These are phyloP conservation scores for Alternaria longipes DNA, from an alignment of 2,329 filamentous ascomycete genomes.

Conservation along the genomic window DNA sequence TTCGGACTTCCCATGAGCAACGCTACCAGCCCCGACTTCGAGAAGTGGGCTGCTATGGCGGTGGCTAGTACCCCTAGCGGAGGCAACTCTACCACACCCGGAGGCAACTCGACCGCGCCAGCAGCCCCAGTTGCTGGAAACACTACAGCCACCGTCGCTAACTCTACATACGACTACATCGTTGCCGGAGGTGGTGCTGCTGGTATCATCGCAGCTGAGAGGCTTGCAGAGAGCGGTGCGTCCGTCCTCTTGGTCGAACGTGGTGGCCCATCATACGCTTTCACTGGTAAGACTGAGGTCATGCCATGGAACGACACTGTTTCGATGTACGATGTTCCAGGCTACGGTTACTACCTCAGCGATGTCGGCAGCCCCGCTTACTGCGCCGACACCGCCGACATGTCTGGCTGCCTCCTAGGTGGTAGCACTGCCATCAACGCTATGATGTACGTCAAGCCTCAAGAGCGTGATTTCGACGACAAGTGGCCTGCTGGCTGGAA, in stretches of 20 bases:
- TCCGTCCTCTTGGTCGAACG: slow-evolving; percentile 67
- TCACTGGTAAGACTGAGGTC: slow-evolving; percentile 39
- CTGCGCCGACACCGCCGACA: slow-evolving; percentile 74
- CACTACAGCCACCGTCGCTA: slow-evolving; percentile 45
- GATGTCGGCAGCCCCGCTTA: slow-evolving; percentile 40
- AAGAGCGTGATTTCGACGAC: slow-evolving; percentile 69
- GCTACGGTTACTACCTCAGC: slow-evolving; percentile 47
- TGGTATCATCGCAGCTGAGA: slow-evolving; percentile 66
- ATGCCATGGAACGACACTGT: slow-evolving; percentile 48
- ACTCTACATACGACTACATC: slow-evolving; percentile 67
- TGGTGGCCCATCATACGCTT: slow-evolving; percentile 49
- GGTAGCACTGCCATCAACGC: slow-evolving; percentile 71
- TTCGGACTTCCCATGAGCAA: slow-evolving; percentile 43
- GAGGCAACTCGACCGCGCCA: slow-evolving; percentile 33
- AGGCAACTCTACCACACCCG: slow-evolving; percentile 40
- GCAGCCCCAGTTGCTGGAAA: slow-evolving; percentile 37
- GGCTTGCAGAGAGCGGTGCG: slow-evolving; percentile 69
- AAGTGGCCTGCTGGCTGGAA: slow-evolving; percentile 79
- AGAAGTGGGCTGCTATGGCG: slow-evolving; percentile 48
- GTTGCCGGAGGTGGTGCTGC: slow-evolving; percentile 69
- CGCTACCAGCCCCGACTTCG: slow-evolving; percentile 45
- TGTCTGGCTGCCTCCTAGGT: slow-evolving; percentile 75
- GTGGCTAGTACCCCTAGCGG: slow-evolving; percentile 25
- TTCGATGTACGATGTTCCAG: slow-evolving; percentile 52
- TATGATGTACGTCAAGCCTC: slow-evolving; percentile 48